Conservation (phyloP, 1,139 yeast genomes). For the Pichia inconspicua region DNA sequence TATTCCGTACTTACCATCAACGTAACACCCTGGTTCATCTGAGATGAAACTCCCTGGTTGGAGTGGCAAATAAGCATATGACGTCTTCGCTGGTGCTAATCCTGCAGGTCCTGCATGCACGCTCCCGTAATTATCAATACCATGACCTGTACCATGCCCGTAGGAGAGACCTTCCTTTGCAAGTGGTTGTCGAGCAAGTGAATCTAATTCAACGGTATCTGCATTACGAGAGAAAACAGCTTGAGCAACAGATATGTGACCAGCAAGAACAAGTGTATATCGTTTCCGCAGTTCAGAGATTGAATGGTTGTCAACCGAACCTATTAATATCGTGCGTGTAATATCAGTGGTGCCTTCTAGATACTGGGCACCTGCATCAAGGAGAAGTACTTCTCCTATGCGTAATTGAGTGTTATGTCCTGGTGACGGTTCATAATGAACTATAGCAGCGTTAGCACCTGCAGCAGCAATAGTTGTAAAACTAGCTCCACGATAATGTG, state of each 20-base stretch:
- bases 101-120: slow-evolving; percentile 53
- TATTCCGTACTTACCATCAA: slow-evolving; percentile 45
- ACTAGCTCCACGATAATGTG: slow-evolving; percentile 23
- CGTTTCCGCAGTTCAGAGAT: slow-evolving; percentile 30
- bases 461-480: slow-evolving; percentile 49
- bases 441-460: slow-evolving; percentile 48
- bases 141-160: slow-evolving; percentile 57
- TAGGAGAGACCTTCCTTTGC: slow-evolving; percentile 39
- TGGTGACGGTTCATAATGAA: slow-evolving; percentile 48
- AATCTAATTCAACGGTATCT: slow-evolving; percentile 42
- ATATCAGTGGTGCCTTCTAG: slow-evolving; percentile 56
- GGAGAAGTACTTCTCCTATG: slow-evolving; percentile 35
- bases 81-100: slow-evolving; percentile 33
- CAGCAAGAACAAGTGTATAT: slow-evolving; percentile 47
- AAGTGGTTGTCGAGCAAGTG: slow-evolving; percentile 43
- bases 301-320: slow-evolving; percentile 23
- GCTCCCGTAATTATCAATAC: slow-evolving; percentile 48
- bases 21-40: slow-evolving; percentile 52
- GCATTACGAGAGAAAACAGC: slow-evolving; percentile 41
- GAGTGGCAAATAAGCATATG: slow-evolving; percentile 26
- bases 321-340: slow-evolving; percentile 43
- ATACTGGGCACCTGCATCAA: slow-evolving; percentile 52
- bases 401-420: slow-evolving; percentile 36
- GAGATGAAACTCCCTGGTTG: slow-evolving; percentile 44
- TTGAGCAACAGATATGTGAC: slow-evolving; percentile 48